Evolutionary conservation across 164 flowering plant genomes (phyloP).

Genomic region (Euptelea pleiosperma): DNA sequence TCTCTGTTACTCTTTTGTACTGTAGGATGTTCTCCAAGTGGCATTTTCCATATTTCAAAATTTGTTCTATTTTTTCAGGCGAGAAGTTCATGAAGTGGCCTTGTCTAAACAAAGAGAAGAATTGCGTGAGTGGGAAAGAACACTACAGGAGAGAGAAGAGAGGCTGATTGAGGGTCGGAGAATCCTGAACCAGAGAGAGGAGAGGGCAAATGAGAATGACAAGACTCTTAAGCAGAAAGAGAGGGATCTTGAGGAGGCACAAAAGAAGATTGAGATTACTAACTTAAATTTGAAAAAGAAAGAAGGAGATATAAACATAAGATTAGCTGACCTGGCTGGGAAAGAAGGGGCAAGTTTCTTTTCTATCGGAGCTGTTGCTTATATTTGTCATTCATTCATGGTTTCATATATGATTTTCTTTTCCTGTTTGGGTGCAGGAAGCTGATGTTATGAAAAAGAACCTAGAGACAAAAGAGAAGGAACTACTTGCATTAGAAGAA

Average conservation of each 20-base stretch:
- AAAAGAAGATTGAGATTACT: slow-evolving; percentile 39
- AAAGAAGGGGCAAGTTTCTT: slow-evolving; percentile 61
- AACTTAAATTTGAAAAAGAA: slow-evolving; percentile 37
- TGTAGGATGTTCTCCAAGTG: neutral
- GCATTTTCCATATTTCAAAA: neutral
- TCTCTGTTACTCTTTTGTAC: neutral
- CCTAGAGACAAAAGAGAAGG: slow-evolving; percentile 53
- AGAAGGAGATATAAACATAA: slow-evolving; percentile 51
- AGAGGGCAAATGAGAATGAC: slow-evolving; percentile 58
- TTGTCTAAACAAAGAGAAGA: slow-evolving; percentile 65
- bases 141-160: slow-evolving; percentile 66
- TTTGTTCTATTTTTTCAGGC: slow-evolving; percentile 38
- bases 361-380: neutral
- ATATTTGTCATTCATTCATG: neutral
- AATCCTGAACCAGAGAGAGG: slow-evolving; percentile 60
- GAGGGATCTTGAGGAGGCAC: slow-evolving; percentile 49
- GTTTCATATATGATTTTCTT: neutral
- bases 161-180: slow-evolving; percentile 53
- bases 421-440: slow-evolving; percentile 46
- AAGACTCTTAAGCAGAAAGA: slow-evolving; percentile 45
- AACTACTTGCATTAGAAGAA: slow-evolving; percentile 49
- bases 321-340: slow-evolving; percentile 35
- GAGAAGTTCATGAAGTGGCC: slow-evolving; percentile 57
- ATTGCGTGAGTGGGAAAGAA: slow-evolving; percentile 72
- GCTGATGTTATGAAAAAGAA: slow-evolving; percentile 35